Conservation (phyloP, 331 rosid species). For the Acacia pycnantha region DNA sequence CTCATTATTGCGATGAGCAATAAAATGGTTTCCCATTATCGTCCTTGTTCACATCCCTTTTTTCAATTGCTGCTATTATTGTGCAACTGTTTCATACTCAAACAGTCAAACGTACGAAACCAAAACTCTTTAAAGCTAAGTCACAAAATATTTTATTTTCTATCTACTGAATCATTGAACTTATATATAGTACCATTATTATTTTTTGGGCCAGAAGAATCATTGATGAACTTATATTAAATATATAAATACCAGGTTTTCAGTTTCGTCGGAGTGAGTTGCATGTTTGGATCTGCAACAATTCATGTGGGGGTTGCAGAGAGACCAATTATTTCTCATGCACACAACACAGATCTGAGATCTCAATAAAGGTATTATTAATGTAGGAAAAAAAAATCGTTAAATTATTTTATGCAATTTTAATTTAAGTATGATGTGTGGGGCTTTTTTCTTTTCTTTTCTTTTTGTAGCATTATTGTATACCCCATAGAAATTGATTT, state of each 20-base stretch:
- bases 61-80: background rate
- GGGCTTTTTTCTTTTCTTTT: background rate
- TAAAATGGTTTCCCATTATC: too few species aligned
- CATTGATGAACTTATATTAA: background rate
- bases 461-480: background rate
- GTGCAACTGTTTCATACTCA: background rate
- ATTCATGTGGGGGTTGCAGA: slow-evolving; percentile 12
- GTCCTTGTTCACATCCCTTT: too few species aligned
- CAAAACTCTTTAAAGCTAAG: background rate
- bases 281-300: background rate
- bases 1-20: too few species aligned
- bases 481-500: background rate
- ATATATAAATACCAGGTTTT: background rate
- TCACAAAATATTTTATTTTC: background rate
- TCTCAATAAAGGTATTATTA: background rate
- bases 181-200: background rate
- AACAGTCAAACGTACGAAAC: background rate
- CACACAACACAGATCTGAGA: background rate
- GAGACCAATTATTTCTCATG: background rate
- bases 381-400: too few species aligned
- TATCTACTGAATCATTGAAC: background rate
- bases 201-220: background rate
- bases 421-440: background rate
- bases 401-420: background rate
- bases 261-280: background rate